Conservation (phyloP, 129 eudicot genomes). For the Ambrosia artemisiifolia region DNA sequence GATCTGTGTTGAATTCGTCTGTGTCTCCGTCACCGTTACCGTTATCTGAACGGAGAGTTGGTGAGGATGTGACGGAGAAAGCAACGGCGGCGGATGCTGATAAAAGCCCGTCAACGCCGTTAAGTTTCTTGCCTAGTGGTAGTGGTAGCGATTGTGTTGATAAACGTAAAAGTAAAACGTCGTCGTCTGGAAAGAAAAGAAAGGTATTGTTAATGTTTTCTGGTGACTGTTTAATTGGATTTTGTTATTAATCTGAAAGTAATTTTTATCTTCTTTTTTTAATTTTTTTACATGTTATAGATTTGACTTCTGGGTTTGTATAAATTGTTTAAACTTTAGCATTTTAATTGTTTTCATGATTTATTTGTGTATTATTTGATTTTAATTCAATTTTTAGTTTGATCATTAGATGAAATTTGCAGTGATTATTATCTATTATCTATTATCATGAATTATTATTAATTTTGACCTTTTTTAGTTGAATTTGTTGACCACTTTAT, state of each 20-base stretch:
- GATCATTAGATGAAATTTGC: background rate
- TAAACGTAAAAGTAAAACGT: conserved; percentile 10
- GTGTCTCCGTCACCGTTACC: conserved; percentile 28
- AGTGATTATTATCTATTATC: background rate
- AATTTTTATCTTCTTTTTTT: background rate
- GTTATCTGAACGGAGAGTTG: background rate
- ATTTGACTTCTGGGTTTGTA: conserved; percentile 20
- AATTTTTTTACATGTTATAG: background rate
- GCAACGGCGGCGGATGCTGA: conserved; percentile 25
- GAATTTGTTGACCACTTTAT: background rate
- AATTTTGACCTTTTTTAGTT: background rate
- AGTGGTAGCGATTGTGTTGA: conserved; percentile 48
- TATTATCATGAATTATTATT: background rate
- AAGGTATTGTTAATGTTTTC: conserved; percentile 32
- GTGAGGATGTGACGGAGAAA: background rate
- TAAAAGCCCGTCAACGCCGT: conserved; percentile 59
- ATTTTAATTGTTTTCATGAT: background rate
- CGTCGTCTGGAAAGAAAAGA: conserved; percentile 27
- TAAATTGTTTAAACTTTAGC: background rate
- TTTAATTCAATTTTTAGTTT: background rate
- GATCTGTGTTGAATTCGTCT: conserved; percentile 38
- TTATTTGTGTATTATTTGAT: background rate
- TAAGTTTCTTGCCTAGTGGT: conserved; percentile 37
- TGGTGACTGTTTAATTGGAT: background rate
- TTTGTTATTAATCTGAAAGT: background rate